Evolutionary conservation across 2,329 filamentous ascomycete species (phyloP).

Genomic region (Fusarium penzigii): DNA sequence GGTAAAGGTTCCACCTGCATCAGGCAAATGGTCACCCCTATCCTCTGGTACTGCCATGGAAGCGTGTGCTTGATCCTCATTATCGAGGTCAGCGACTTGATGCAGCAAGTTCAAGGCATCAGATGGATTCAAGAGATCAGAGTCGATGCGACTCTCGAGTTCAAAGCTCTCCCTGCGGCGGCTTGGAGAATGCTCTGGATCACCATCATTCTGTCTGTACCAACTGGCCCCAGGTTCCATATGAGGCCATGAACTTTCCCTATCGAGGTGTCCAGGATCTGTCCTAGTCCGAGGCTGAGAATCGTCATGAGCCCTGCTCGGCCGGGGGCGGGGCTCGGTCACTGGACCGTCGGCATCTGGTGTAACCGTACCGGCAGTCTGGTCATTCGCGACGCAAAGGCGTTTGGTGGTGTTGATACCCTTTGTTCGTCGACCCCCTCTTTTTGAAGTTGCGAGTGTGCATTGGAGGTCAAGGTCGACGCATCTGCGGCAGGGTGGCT

Average conservation of each 20-base stretch:
- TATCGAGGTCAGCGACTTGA: conserved; percentile 42
- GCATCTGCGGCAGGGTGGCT: conserved; percentile 41
- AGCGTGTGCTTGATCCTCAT: conserved; percentile 13
- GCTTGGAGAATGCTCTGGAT: not conserved
- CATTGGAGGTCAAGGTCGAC: conserved; percentile 40
- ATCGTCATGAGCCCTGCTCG: not conserved
- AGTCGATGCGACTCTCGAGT: not conserved
- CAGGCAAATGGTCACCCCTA: not conserved
- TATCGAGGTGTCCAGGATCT: not conserved
- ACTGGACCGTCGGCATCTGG: not conserved
- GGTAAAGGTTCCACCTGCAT: not conserved
- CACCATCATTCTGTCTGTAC: not conserved
- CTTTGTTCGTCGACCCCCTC: conserved; percentile 39
- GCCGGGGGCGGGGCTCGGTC: not conserved
- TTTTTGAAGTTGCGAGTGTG: conserved; percentile 41
- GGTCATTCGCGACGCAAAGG: not conserved
- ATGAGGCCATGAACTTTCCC: not conserved
- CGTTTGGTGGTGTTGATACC: conserved; percentile 4
- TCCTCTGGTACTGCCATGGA: not conserved
- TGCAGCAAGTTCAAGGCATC: conserved; percentile 43
- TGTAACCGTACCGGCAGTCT: not conserved
- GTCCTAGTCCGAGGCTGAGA: not conserved
- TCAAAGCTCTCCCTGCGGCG: not conserved
- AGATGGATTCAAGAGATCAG: conserved; percentile 42
- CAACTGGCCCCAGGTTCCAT: not conserved